These are phyloP conservation scores for Neoarthrinium moseri DNA, from an alignment of 2,329 filamentous ascomycete genomes.

Conservation along the genomic window DNA sequence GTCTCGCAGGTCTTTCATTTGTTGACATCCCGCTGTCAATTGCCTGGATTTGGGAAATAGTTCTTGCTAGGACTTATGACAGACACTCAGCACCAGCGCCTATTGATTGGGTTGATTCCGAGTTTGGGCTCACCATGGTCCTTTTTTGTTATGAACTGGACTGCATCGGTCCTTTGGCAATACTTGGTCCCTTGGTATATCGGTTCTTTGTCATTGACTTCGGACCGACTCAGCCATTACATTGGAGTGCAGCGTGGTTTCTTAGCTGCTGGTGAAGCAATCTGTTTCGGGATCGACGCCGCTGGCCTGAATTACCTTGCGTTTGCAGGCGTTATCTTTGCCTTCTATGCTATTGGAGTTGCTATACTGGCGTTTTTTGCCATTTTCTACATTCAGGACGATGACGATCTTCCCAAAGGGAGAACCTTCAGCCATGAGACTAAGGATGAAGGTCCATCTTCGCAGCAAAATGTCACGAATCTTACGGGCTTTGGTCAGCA, in stretches of 20 bases:
- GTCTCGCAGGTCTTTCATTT: conserved; percentile 17
- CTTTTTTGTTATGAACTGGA: conserved; percentile 6
- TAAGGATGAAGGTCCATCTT: too few relatives aligned
- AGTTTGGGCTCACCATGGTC: neutral
- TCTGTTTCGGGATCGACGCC: conserved; percentile 4
- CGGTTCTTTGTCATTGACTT: neutral
- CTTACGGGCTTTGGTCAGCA: too few relatives aligned
- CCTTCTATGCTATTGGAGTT: conserved; percentile 1
- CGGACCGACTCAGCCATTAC: conserved; percentile 1
- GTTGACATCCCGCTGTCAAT: conserved; percentile 11
- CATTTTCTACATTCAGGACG: neutral
- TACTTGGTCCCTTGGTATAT: conserved; percentile 5
- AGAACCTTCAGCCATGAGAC: too few relatives aligned
- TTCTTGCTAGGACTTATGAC: neutral
- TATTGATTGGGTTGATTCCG: neutral
- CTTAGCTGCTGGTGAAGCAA: conserved; percentile 5
- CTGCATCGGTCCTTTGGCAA: conserved; percentile 3
- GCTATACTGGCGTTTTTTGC: neutral
- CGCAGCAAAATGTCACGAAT: too few relatives aligned
- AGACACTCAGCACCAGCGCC: neutral
- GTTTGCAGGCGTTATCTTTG: conserved; percentile 5
- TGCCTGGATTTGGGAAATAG: conserved; percentile 5
- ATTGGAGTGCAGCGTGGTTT: conserved; percentile 7
- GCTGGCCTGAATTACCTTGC: neutral
- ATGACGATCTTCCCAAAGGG: too few relatives aligned